Base-by-base conservation (phyloP, 495 filamentous ascomycete genomes). In the Trichocladium antarcticum region DNA sequence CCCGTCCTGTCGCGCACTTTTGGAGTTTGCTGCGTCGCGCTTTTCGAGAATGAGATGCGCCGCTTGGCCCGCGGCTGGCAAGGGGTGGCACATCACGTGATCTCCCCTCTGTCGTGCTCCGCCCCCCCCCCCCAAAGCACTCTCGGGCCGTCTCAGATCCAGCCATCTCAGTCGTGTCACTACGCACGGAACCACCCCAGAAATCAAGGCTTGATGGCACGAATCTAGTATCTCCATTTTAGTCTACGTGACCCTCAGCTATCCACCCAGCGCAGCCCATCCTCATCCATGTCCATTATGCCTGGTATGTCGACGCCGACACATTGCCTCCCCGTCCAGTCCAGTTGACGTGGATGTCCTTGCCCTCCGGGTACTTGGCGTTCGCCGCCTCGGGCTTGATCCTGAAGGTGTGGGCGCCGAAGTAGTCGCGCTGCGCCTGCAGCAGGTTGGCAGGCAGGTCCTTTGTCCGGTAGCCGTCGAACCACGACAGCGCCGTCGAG, bases 291-390 rank as follows among this genome's bases (percentile, higher is more conserved):
- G 41, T 7, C 15, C 12, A 37, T 83, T 90, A 98, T 77, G 84
- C 92, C 67, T 88, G 81, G 77, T 98, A 98, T 53, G 92, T 97
- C 42, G 89, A 95, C 57, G 92, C 92, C 45, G 86, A 92, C 43
- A 97, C 87, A 60, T 98, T 87, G 69, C 92, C 92, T 63, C 92
- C 92, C 62, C 92, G 80, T 47, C 92, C 93, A 55, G 92, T 98
- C 92, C 93, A 98, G 84, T 98, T 98, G 61, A 97, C 90, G 77
- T 98, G 92, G 66, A 92, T 90, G 66, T 97, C 80, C 74, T 87
- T 75, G 66, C 82, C 87, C 65, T 78, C 82, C 49, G 83, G 83
- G 75, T 90, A 89, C 71, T 86, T 90, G 36, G 72, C 80, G 65
- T 60, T 89, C 56, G 89, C 90, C 57, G 57, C 67, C 73, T 96